A percentile compares a stretch with the other conserved stretches of the same genome.
Evolutionary conservation across 345 rosid genomes (phyloP).

Genomic region (Odontarrhena argentea): DNA sequence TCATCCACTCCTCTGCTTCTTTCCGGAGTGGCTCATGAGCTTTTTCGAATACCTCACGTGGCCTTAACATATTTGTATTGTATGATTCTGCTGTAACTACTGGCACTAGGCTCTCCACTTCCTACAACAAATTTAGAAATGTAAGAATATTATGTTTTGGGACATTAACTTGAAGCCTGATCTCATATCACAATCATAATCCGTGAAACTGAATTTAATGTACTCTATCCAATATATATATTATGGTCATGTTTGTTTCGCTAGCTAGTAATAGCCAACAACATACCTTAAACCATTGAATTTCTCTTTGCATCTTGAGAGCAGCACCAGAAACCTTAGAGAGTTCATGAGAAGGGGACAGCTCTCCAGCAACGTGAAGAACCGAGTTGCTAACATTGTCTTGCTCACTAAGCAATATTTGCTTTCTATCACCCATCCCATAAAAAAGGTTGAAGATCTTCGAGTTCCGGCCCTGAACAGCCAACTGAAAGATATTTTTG

Average conservation of each 20-base stretch:
- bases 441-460: slow-evolving; percentile 24
- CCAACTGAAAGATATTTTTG: background rate
- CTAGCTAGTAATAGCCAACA: too few relatives aligned
- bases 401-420: slow-evolving; percentile 5
- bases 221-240: too few relatives aligned
- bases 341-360: slow-evolving; percentile 20
- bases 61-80: background rate
- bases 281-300: slow-evolving; percentile 36
- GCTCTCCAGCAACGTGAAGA: slow-evolving; percentile 26
- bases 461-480: slow-evolving; percentile 6
- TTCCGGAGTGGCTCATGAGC: slow-evolving; percentile 15
- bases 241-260: too few relatives aligned
- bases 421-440: background rate
- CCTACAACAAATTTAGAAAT: slow-evolving; percentile 2
- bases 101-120: slow-evolving; percentile 13
- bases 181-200: too few relatives aligned
- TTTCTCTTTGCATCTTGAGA: slow-evolving; percentile 35
- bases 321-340: slow-evolving; percentile 32
- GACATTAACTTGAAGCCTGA: background rate
- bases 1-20: too few relatives aligned
- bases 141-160: background rate
- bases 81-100: background rate
- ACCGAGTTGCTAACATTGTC: too few relatives aligned
- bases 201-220: too few relatives aligned
- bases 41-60: slow-evolving; percentile 22